These are phyloP conservation scores for Venturia asperata DNA, from an alignment of 2,329 filamentous ascomycete genomes.

Conservation along the genomic window DNA sequence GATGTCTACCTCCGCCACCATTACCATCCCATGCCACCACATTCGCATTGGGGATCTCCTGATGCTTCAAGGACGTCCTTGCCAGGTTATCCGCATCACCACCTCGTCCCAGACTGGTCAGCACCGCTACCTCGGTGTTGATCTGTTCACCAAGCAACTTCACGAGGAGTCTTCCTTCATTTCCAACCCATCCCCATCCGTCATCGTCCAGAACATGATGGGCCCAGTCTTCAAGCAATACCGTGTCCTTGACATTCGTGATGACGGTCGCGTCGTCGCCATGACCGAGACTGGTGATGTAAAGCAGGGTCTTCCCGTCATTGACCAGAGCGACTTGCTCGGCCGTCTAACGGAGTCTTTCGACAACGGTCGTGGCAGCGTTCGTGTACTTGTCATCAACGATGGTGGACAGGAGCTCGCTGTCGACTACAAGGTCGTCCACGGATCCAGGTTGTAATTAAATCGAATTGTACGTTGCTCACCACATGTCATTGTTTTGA, in stretches of 20 bases:
- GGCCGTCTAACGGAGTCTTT: slow-evolving; percentile 74
- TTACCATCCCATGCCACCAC: slow-evolving; percentile 99
- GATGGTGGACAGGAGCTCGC: slow-evolving; percentile 90
- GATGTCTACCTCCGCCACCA: slow-evolving; percentile 64
- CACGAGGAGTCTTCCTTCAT: slow-evolving; percentile 98
- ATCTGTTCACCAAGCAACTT: slow-evolving; percentile 99
- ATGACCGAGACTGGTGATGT: slow-evolving; percentile 99
- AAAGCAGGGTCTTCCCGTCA: slow-evolving; percentile 88
- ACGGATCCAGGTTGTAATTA: slow-evolving; percentile 59
- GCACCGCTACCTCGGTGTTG: slow-evolving; percentile 99
- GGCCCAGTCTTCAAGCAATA: slow-evolving; percentile 99
- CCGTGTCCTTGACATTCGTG: slow-evolving; percentile 94
- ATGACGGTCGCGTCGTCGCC: slow-evolving; percentile 73
- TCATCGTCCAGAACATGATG: slow-evolving; percentile 98
- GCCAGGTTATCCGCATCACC: slow-evolving; percentile 99
- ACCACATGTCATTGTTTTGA: background rate
- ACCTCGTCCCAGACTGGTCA: slow-evolving; percentile 96
- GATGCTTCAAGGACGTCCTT: slow-evolving; percentile 97
- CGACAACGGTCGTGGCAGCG: slow-evolving; percentile 83
- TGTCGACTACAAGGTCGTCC: slow-evolving; percentile 98
- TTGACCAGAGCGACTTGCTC: slow-evolving; percentile 90
- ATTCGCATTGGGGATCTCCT: slow-evolving; percentile 98
- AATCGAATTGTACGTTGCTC: background rate
- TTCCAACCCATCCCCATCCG: slow-evolving; percentile 91
- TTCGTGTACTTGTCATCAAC: slow-evolving; percentile 92